Conservation (phyloP, 1,284 basidiomycete species). For the Sanghuangporus baumii region DNA sequence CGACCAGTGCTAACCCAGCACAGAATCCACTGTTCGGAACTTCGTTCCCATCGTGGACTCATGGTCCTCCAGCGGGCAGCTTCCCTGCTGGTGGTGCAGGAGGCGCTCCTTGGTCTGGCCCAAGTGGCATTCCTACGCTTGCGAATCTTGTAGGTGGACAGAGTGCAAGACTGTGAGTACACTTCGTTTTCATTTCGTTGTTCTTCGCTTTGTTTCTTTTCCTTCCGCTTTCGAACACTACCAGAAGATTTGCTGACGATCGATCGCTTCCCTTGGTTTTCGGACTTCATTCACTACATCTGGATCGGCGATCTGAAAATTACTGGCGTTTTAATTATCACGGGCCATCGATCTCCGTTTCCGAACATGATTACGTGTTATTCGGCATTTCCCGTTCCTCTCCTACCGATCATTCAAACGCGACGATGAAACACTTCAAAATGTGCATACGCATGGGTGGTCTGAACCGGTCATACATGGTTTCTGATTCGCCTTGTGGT, state of each 20-base stretch:
- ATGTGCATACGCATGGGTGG: background rate
- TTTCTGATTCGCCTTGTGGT: background rate
- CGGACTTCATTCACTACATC: background rate
- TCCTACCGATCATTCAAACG: no score
- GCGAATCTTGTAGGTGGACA: background rate
- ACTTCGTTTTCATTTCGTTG: background rate
- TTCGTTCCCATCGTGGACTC: background rate
- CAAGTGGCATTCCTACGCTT: background rate
- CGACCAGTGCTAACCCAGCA: background rate
- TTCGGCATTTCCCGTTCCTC: background rate
- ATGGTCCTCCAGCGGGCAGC: background rate
- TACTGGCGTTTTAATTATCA: background rate
- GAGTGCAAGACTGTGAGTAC: background rate
- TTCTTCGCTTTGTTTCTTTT: background rate
- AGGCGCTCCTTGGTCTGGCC: background rate
- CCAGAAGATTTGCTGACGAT: background rate
- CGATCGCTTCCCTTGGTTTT: background rate
- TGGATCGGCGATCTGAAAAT: background rate
- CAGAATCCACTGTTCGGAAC: background rate
- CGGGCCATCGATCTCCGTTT: background rate
- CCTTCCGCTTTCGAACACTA: background rate
- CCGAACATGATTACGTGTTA: background rate
- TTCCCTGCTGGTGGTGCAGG: background rate
- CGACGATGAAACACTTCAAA: no score
- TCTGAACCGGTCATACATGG: background rate